Evolutionary conservation across 495 filamentous ascomycete genomes (phyloP), one percentile per base, ranked within the genome.

Genomic region (Evernia prunastri): DNA sequence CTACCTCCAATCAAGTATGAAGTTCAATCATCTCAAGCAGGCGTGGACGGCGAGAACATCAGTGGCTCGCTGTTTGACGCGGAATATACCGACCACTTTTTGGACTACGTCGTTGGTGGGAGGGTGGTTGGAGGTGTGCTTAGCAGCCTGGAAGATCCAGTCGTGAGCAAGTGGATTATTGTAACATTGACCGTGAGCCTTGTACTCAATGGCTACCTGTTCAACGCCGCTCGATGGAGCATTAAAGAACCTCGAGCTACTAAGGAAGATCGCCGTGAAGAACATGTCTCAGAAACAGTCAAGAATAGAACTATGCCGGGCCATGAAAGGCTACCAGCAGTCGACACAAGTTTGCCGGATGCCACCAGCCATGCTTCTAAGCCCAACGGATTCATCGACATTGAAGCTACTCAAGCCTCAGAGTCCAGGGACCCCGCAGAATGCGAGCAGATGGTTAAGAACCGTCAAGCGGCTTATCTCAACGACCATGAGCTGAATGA

Each of bases 161-260:
- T 97, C 56, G 82, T 97, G 59, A 94, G 91, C 74, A 97, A 97
- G 76, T 99, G 93, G 94, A 96, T 99, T 53, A 85, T 99, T 43
- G 86, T 89, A 60, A 90, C 91, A 43, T 77, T 99, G 68, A 95
- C 88, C 12, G 79, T 99, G 77, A 97, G 95, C 68, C 85, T 99
- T 47, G 86, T 93, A 18, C 80, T 99, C 29, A 99, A 99, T 70
- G 93, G 94, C 18, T 97, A 97, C 72, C 84, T 99, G 1, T 97
- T 97, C 81, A 99, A 99, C 71, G 94, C 91, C 6, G 94, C 95
- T 37, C 80, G 94, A 64, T 97, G 91, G 93, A 89, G 88, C 60
- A 95, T 97, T 72, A 96, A 96, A 75, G 92, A 96, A 58, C 83
- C 89, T 17, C 82, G 87, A 58, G 70, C 81, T n/a, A 20, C 40